A percentile compares a stretch with the other conserved stretches of the same genome.
Evolutionary conservation across 331 rosid genomes (phyloP).

Genomic region (Quercus tomentella): DNA sequence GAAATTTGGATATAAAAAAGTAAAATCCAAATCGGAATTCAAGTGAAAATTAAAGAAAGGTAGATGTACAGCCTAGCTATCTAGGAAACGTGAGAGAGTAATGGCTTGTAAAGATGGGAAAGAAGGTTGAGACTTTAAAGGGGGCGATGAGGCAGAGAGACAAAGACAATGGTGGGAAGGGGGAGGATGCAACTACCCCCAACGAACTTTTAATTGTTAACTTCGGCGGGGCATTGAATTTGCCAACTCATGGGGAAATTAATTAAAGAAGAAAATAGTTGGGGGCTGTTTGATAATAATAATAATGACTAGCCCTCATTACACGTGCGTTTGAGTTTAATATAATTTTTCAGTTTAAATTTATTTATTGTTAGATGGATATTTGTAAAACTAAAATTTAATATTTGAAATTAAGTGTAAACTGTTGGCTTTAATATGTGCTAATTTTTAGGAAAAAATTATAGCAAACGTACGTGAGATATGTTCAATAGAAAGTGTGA

Average conservation of each 20-base stretch:
- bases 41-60: background rate
- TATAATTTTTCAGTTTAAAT: too few relatives aligned
- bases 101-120: too few relatives aligned
- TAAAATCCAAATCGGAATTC: background rate
- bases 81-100: background rate
- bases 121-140: slow-evolving; percentile 8
- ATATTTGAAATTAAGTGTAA: too few relatives aligned
- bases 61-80: background rate
- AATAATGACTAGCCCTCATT: too few relatives aligned
- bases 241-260: slow-evolving; percentile 33
- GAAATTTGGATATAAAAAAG: background rate
- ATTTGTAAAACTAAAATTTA: too few relatives aligned
- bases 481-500: too few relatives aligned
- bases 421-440: too few relatives aligned
- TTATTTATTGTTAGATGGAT: too few relatives aligned
- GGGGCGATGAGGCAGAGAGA: background rate
- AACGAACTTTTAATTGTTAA: slow-evolving; percentile 58
- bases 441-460: too few relatives aligned
- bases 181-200: slow-evolving; percentile 84
- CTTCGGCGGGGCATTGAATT: slow-evolving; percentile 43
- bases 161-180: background rate
- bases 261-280: background rate
- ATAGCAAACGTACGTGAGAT: too few relatives aligned
- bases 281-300: background rate
- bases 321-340: too few relatives aligned